A percentile compares a stretch with the other conserved stretches of the same genome.
phyloP scores from a whole-genome alignment of 306 rosid species.

The Lathyrus sativus region DNA sequence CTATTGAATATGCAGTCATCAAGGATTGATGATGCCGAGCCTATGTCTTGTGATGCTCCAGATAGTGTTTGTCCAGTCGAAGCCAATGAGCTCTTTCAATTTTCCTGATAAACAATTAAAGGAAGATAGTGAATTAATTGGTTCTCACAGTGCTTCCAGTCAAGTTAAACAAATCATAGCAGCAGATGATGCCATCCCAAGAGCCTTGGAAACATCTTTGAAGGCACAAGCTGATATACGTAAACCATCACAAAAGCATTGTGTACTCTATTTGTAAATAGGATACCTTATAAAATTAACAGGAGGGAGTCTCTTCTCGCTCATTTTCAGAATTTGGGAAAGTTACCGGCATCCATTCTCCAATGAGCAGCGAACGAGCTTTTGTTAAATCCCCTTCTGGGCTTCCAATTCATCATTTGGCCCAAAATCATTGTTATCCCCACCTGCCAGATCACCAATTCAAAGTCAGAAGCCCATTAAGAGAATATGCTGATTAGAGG shows the following conservation, averaged over 20 bases:
- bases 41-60: conserved; percentile 54
- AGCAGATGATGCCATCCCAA: conserved; percentile 62
- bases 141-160: conserved; percentile 49
- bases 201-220: conserved; percentile 50
- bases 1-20: conserved; percentile 64
- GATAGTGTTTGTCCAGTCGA: conserved; percentile 60
- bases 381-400: no score
- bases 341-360: conserved; percentile 83
- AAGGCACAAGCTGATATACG: conserved; percentile 62
- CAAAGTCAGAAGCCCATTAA: no score
- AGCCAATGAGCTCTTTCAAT: conserved; percentile 51
- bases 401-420: no score
- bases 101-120: conserved; percentile 60
- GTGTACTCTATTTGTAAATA: conserved; percentile 87
- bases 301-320: conserved; percentile 78
- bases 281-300: conserved; percentile 81
- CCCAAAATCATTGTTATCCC: no score
- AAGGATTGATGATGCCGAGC: conserved; percentile 69
- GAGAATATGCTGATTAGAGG: no score
- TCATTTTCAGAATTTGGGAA: conserved; percentile 93
- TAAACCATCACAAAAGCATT: conserved; percentile 83
- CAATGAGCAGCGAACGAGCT: conserved; percentile 80
- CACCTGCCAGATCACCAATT: no score
- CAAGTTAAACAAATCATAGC: conserved; percentile 63
- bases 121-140: conserved; percentile 56